Percentiles rank a stretch among this genome's conserved stretches.
Evolutionary conservation across 2,329 filamentous ascomycete genomes (phyloP).

Genomic region (Atkinsonella texensis): DNA sequence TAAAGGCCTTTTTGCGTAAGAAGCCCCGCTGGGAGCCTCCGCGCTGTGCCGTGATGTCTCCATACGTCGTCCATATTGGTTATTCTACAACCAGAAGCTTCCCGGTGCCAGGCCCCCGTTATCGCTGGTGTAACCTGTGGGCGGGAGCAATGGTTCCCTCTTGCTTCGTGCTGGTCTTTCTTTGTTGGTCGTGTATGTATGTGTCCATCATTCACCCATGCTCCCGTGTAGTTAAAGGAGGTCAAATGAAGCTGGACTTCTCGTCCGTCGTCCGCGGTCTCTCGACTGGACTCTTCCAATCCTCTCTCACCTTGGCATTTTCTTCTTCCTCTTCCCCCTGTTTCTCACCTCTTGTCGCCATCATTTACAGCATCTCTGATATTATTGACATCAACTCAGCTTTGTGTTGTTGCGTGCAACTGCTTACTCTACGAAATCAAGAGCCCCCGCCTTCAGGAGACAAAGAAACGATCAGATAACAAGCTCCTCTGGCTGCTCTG

Average conservation of each 20-base stretch:
- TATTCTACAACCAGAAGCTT: not conserved
- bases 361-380: not conserved
- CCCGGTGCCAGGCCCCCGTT: constrained; percentile 3
- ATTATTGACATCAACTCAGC: too few species aligned
- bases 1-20: not conserved
- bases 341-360: not conserved
- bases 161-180: not conserved
- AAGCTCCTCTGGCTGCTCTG: not conserved
- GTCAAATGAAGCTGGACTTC: not conserved
- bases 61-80: not conserved
- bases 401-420: not conserved
- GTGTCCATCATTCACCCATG: not conserved
- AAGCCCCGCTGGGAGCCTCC: constrained; percentile 1
- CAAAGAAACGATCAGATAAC: not conserved
- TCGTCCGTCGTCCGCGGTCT: not conserved
- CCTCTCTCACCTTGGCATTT: not conserved
- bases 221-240: not conserved
- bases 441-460: not conserved
- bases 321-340: not conserved
- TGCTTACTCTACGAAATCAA: not conserved
- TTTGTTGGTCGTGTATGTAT: not conserved
- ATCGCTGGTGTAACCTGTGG: constrained; percentile 1
- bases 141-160: not conserved
- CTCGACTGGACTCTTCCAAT: not conserved
- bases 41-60: constrained; percentile 1